phyloP scores from a whole-genome alignment of 192 early-diverging fungal species.

The Phycomyces blakesleeanus region DNA sequence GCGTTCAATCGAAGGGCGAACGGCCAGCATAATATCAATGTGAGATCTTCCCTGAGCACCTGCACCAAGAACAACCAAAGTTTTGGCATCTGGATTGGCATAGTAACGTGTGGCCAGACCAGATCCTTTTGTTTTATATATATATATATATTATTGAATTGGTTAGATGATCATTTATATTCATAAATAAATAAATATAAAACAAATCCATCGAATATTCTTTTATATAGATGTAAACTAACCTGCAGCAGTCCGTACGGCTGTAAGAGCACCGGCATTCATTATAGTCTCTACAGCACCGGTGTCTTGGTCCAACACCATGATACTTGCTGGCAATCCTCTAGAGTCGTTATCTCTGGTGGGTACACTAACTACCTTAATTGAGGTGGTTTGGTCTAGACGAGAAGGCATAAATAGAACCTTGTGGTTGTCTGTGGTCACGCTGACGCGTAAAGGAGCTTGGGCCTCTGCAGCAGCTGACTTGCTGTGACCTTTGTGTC shows the following conservation, averaged over 20 bases:
- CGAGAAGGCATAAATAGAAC: constrained; percentile 51
- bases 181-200: too few species aligned
- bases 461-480: constrained; percentile 27
- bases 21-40: constrained; percentile 42
- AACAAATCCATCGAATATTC: too few species aligned
- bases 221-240: too few species aligned
- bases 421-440: constrained; percentile 34
- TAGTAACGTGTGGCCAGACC: constrained; percentile 44
- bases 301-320: constrained; percentile 44
- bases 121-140: constrained; percentile 26
- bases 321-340: constrained; percentile 39
- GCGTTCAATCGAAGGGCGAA: constrained; percentile 35
- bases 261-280: constrained; percentile 45
- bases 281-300: constrained; percentile 42
- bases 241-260: constrained; percentile 49
- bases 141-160: too few species aligned
- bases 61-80: constrained; percentile 47
- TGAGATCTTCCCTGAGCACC: constrained; percentile 50
- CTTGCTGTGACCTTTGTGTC: neutral
- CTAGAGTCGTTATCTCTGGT: constrained; percentile 32
- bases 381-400: constrained; percentile 36
- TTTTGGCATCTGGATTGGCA: constrained; percentile 15
- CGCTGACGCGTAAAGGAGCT: constrained; percentile 38
- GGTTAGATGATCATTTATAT: too few species aligned
- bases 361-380: constrained; percentile 50